Evolutionary conservation across 2,329 filamentous ascomycete species (phyloP).

Genomic region (Trichoderma arundinaceum): DNA sequence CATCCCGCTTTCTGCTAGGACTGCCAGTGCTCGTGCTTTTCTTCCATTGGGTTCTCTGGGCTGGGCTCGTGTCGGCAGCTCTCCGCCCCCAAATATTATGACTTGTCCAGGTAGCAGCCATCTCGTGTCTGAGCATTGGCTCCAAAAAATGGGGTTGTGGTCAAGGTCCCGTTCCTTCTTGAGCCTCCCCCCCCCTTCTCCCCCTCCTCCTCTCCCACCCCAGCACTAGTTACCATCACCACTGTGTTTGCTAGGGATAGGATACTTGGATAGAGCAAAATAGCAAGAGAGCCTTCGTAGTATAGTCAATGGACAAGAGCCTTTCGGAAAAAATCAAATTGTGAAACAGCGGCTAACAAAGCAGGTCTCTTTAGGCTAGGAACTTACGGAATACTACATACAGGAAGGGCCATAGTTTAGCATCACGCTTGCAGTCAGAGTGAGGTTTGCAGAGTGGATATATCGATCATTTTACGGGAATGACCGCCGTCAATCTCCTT

Average conservation of each 20-base stretch:
- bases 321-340: neutral
- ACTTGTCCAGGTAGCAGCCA: constrained; percentile 15
- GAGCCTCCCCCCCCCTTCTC: neutral
- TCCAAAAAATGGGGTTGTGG: neutral
- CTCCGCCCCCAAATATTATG: constrained; percentile 17
- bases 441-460: neutral
- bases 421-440: neutral
- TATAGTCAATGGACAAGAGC: neutral
- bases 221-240: too few relatives aligned
- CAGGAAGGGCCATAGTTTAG: neutral
- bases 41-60: constrained; percentile 33
- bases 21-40: neutral
- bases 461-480: constrained; percentile 21
- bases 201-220: too few relatives aligned
- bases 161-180: neutral
- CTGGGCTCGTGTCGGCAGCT: constrained; percentile 13
- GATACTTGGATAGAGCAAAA: neutral
- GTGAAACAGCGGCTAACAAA: neutral
- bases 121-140: neutral
- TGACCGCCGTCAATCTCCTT: constrained; percentile 15
- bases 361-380: neutral
- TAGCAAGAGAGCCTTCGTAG: neutral
- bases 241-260: too few relatives aligned
- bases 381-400: neutral
- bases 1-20: neutral